Base-by-base conservation (phyloP, 257 asterid species). In the Ilex asprella region DNA sequence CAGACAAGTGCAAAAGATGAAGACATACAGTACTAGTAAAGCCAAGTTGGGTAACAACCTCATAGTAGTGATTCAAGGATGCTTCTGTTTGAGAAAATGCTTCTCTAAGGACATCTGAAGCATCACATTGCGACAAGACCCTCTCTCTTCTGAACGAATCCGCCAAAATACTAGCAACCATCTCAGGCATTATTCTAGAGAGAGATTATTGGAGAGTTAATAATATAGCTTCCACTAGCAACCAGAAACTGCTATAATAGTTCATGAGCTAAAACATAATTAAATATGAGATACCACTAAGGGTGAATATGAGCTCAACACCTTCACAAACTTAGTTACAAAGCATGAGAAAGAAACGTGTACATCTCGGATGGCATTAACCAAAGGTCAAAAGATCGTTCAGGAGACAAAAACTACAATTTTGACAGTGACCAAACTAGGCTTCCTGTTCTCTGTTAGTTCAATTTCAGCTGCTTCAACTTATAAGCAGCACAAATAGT, bases 51-150 rank as follows among this genome's bases (percentile, higher is more conserved):
- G 73, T 35, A 68, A 60, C 59, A 80, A 93, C 99, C 99, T 93
- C 99, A 51, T 93, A 89, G 78, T 78, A 77, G 74, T 93, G 95
- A 73, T 76, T 79, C 66, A 89, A 77, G 70, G 81, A 75, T n/a
- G 89, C 91, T 84, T 93, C 99, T 2, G 99, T 85, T 64, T 78
- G 86, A 72, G 62, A 73, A 73, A 89, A 93, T 67, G 97, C 97
- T 74, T 93, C 99, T 78, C 83, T 79, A 59, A 93, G 99, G 69
- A 93, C 95, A 69, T 87, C 96, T 39, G 99, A 83, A 63, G 99
- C 96, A 41, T 89, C 86, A 53, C 79, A 63, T 58, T 67, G 87
- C 41, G 76, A 78, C 71, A 93, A 67, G 64, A 93, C 84, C 76
- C 75, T 73, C 74, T 85, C 91, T 77, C 88, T 85, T 79, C 73